Evolutionary conservation across 306 rosid genomes (phyloP).

Genomic region (Cucurbita ficifolia): DNA sequence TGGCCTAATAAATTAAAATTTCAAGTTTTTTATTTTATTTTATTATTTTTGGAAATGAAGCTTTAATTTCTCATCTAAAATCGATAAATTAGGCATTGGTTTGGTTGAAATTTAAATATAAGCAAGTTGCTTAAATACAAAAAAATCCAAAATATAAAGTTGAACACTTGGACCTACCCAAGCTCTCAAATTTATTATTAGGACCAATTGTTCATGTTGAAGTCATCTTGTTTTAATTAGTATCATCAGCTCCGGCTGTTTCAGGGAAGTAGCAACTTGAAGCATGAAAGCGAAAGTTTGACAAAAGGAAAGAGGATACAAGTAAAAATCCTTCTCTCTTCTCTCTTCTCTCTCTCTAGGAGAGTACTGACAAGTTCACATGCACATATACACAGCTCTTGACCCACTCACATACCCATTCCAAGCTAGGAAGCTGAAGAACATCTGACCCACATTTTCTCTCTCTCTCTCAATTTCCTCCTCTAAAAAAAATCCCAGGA

Average conservation of each 20-base stretch:
- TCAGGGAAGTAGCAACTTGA: not conserved
- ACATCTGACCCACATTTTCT: slow-evolving; percentile 32
- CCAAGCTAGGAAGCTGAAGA: slow-evolving; percentile 23
- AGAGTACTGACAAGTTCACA: slow-evolving; percentile 62
- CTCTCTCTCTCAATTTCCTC: not conserved
- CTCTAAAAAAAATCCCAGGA: not conserved
- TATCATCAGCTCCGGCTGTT: not conserved
- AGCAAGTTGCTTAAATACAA: too few relatives aligned
- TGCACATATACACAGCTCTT: slow-evolving; percentile 64
- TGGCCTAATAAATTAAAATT: too few relatives aligned
- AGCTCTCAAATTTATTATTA: not conserved
- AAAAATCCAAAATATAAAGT: too few relatives aligned
- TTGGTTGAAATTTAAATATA: not conserved
- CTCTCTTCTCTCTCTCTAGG: not conserved
- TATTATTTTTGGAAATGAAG: not conserved
- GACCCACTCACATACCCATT: slow-evolving; percentile 47
- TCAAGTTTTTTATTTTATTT: not conserved
- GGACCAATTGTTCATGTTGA: not conserved
- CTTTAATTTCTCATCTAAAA: not conserved
- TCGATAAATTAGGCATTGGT: not conserved
- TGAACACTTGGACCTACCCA: not conserved
- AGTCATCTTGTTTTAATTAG: not conserved
- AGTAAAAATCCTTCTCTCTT: not conserved
- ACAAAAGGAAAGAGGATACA: not conserved
- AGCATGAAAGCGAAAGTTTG: not conserved